Base-by-base conservation (phyloP, 2,329 filamentous ascomycete genomes). In the Chaetomiaceae sp. region DNA sequence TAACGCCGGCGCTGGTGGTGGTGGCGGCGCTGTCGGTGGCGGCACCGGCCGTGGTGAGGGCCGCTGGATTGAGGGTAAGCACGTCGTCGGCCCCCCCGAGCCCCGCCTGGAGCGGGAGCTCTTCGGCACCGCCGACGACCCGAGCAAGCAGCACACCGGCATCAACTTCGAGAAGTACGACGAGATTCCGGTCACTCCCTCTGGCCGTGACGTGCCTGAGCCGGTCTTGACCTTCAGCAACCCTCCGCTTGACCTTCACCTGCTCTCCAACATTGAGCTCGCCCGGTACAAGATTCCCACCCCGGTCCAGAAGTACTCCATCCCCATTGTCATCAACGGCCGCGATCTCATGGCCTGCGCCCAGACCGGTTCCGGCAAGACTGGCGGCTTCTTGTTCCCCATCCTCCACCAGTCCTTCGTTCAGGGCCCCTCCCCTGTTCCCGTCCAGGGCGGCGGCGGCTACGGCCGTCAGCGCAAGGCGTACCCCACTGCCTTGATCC, bases 161-260 rank as follows among this genome's bases (percentile, higher is more conserved):
- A 97, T 99, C 86, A 99, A 99, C 82, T 99, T 99, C 69, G 86
- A 96, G 77, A 99, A 99, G 79, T 99, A 99, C 74, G 93, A 99
- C 67, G 93, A 99, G 71, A 99, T 99, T 60, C 93, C 93, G 49
- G 93, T 99, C 59, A 93, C 97, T 74, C 93, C 93, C 58, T 96
- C 92, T 54, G 93, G 93, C 55, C 85, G 89, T 48, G 83, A 95
- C 66, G 90, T 97, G 47, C 93, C 93, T 40, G 93, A 97, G 66
- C 87, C 92, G 35, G 89, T 96, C 60, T 85, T 85, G 60, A 79
- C 83, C 55, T 99, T 99, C 81, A 89, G 83, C 67, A 95, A 93
- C 73, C 93, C 93, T 60, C 93, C 93, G 65, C 81, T 99, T 61
- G 93, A 99, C 66, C 87, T 95, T 69, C 93, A 97, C 67, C 78